A percentile compares a stretch with the other conserved stretches of the same genome.
Evolutionary conservation across 495 filamentous ascomycete genomes (phyloP).

Genomic region (Penicillium angulare): DNA sequence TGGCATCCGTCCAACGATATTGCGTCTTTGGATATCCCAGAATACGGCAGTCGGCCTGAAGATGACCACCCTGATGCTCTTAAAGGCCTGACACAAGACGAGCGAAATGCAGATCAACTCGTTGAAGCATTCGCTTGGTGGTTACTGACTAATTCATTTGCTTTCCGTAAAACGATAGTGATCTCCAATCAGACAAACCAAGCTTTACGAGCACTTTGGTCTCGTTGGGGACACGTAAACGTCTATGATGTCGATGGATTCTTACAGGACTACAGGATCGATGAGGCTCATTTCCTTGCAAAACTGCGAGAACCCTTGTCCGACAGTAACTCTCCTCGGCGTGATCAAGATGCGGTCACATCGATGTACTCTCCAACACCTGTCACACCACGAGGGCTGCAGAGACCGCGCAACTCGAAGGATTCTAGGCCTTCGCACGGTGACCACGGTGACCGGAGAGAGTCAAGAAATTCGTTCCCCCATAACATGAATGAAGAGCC

Average conservation of each 20-base stretch:
- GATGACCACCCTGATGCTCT: conserved; percentile 18
- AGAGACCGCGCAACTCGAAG: neutral
- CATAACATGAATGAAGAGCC: too few relatives aligned
- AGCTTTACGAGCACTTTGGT: conserved; percentile 21
- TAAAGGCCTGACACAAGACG: conserved; percentile 17
- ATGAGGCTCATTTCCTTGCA: neutral
- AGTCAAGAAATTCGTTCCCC: too few relatives aligned
- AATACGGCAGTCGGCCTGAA: conserved; percentile 17
- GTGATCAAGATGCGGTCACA: too few relatives aligned
- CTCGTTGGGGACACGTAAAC: conserved; percentile 32
- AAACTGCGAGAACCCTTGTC: too few relatives aligned
- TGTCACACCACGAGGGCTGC: neutral
- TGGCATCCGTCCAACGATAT: neutral
- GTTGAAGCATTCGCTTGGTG: conserved; percentile 47
- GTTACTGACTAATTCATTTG: conserved; percentile 31
- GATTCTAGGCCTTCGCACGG: too few relatives aligned
- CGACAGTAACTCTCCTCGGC: too few relatives aligned
- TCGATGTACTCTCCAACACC: neutral
- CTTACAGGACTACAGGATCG: neutral
- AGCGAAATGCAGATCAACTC: conserved; percentile 37
- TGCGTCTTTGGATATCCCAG: neutral
- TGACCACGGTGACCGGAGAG: too few relatives aligned
- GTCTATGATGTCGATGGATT: neutral
- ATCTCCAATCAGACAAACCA: conserved; percentile 13
- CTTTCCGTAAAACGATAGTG: conserved; percentile 32